A percentile compares a stretch with the other conserved stretches of the same genome.
Conservation (phyloP, 208 protist species). For the Leishmania turanica region DNA sequence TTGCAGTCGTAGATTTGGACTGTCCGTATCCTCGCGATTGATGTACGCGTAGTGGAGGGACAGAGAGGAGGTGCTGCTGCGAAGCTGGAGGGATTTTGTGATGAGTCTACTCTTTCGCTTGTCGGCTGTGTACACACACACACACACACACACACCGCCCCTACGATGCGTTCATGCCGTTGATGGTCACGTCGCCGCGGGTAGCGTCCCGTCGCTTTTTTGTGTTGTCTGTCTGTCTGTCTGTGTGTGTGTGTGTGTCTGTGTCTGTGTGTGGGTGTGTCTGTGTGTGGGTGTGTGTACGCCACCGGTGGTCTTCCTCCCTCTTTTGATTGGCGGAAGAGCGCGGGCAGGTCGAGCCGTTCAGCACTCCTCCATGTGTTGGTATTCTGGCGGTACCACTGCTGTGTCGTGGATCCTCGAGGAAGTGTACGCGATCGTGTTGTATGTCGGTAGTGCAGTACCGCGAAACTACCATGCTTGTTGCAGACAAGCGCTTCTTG, state of each 20-base stretch:
- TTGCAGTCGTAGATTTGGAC: neutral
- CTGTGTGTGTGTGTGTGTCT: no score
- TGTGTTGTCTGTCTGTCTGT: no score
- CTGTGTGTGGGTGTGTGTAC: no score
- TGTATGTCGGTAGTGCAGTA: neutral
- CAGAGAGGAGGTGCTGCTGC: no score
- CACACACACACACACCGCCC: no score
- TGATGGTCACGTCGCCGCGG: neutral
- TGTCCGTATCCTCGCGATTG: no score
- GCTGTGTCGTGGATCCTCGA: neutral
- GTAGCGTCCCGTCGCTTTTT: neutral
- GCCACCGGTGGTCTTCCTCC: neutral
- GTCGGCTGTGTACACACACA: no score
- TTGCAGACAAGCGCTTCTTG: neutral
- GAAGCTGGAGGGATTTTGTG: no score
- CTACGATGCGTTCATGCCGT: neutral
- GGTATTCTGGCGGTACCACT: neutral
- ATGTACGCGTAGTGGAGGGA: no score
- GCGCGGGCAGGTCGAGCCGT: neutral
- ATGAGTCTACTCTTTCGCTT: neutral
- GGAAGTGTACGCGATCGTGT: neutral
- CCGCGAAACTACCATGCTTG: neutral
- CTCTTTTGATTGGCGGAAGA: neutral
- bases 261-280: no score
- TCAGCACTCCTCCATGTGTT: neutral